A percentile compares a stretch with the other conserved stretches of the same genome.
Conservation (phyloP, 2,329 filamentous ascomycete species). For the Fusarium luffae region DNA sequence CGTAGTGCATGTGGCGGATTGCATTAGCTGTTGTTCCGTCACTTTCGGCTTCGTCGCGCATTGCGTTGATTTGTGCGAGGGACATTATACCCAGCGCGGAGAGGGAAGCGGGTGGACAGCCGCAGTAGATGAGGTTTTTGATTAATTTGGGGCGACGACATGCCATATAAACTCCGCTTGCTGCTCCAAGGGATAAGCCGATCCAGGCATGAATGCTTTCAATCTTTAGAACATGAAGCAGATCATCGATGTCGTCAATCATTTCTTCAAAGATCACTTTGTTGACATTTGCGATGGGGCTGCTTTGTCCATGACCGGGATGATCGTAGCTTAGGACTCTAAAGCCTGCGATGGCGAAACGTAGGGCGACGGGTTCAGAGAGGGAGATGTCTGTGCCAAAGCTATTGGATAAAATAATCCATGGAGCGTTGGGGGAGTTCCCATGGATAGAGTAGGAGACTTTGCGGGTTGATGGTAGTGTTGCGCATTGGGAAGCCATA, state of each 20-base stretch:
- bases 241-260: not conserved
- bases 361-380: not conserved
- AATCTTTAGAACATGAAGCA: not conserved
- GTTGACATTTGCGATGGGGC: not conserved
- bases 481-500: not conserved
- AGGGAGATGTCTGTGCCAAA: slow-evolving; percentile 5
- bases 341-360: not conserved
- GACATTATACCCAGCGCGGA: not conserved
- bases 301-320: not conserved
- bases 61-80: not conserved
- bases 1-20: slow-evolving; percentile 10
- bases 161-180: not conserved
- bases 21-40: not conserved
- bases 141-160: not conserved
- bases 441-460: not conserved
- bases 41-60: not conserved
- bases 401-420: slow-evolving; percentile 1
- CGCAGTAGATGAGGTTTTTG: not conserved
- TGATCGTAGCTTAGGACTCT: slow-evolving; percentile 11
- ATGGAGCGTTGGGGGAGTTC: not conserved
- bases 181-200: slow-evolving; percentile 9
- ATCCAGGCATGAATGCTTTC: not conserved
- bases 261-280: not conserved
- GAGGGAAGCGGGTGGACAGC: not conserved
- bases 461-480: not conserved